A percentile compares a stretch with the other conserved stretches of the same genome.
Conservation (phyloP, 495 filamentous ascomycete genomes). For the Diplogelasinospora grovesii region DNA sequence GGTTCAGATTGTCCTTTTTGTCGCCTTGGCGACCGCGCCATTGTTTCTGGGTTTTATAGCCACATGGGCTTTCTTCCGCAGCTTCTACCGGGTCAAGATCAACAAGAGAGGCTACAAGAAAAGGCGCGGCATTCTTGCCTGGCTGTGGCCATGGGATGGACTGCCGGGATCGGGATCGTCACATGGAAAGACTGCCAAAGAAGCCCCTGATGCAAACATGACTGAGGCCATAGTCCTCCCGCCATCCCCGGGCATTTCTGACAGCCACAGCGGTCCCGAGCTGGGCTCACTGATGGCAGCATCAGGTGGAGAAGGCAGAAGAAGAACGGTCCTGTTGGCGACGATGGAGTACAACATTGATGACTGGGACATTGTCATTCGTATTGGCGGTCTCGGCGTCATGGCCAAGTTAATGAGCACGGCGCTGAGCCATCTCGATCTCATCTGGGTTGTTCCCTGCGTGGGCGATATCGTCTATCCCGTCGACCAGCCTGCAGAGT, state of each 20-base stretch:
- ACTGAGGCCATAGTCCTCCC: background rate
- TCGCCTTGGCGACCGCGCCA: conserved; percentile 51
- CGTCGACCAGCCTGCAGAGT: conserved; percentile 46
- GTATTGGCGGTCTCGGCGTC: conserved; percentile 64
- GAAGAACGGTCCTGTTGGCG: conserved; percentile 50
- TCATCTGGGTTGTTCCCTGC: conserved; percentile 67
- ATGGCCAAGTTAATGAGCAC: conserved; percentile 65
- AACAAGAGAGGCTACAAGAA: conserved; percentile 52
- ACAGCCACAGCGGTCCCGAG: background rate
- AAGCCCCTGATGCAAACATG: background rate
- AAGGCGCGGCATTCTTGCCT: conserved; percentile 32
- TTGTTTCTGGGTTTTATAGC: conserved; percentile 40
- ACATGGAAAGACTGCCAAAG: background rate
- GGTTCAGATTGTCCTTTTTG: conserved; percentile 47
- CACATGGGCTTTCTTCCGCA: conserved; percentile 51
- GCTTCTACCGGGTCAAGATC: conserved; percentile 51
- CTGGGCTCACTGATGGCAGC: background rate
- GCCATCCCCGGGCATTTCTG: background rate
- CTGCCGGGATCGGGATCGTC: conserved; percentile 1
- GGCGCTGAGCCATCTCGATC: conserved; percentile 57
- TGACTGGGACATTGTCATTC: conserved; percentile 63
- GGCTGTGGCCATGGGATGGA: conserved; percentile 3
- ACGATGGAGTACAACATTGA: conserved; percentile 69
- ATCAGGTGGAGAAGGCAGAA: background rate
- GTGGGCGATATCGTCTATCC: conserved; percentile 62